phyloP scores from a whole-genome alignment of 1,284 basidiomycete species.

The Waitea zeae region DNA sequence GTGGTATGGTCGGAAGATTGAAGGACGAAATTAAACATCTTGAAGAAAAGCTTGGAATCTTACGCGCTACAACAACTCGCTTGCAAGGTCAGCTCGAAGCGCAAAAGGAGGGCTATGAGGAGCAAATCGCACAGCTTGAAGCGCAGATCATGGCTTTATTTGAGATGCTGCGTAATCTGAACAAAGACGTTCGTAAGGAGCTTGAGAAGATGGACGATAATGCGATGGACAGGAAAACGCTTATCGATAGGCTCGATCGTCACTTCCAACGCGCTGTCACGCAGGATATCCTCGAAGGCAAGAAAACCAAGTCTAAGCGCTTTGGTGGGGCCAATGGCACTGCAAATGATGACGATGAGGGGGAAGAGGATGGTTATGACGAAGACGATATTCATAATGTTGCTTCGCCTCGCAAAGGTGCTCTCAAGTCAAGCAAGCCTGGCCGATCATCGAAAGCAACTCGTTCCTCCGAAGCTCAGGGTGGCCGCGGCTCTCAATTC shows the following conservation, averaged over 20 bases:
- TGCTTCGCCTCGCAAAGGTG: too few species aligned
- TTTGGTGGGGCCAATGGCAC: too few species aligned
- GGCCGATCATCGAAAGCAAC: constrained; percentile 17
- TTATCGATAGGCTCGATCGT: constrained; percentile 69
- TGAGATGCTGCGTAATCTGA: constrained; percentile 7
- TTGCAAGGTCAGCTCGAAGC: constrained; percentile 67
- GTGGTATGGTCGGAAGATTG: constrained; percentile 72
- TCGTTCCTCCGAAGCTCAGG: constrained; percentile 25
- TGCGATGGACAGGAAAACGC: constrained; percentile 57
- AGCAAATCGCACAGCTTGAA: constrained; percentile 78
- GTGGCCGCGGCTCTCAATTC: constrained; percentile 62
- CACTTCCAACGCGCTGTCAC: constrained; percentile 78
- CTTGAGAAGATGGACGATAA: constrained; percentile 59
- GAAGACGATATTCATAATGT: constrained; percentile 25
- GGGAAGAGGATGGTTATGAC: constrained; percentile 17
- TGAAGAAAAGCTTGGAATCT: constrained; percentile 67
- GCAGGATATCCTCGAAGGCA: constrained; percentile 71
- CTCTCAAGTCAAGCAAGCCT: constrained; percentile 10
- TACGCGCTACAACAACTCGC: constrained; percentile 62
- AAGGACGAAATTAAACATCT: constrained; percentile 58
- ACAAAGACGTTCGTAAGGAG: constrained; percentile 33
- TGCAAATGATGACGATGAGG: constrained; percentile 15
- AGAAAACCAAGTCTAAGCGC: not conserved
- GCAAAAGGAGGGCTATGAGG: constrained; percentile 74
- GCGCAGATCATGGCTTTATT: constrained; percentile 89